Evolutionary conservation across 2,329 filamentous ascomycete genomes (phyloP), one percentile per base, ranked within the genome.

Genomic region (Colletotrichum tabaci): DNA sequence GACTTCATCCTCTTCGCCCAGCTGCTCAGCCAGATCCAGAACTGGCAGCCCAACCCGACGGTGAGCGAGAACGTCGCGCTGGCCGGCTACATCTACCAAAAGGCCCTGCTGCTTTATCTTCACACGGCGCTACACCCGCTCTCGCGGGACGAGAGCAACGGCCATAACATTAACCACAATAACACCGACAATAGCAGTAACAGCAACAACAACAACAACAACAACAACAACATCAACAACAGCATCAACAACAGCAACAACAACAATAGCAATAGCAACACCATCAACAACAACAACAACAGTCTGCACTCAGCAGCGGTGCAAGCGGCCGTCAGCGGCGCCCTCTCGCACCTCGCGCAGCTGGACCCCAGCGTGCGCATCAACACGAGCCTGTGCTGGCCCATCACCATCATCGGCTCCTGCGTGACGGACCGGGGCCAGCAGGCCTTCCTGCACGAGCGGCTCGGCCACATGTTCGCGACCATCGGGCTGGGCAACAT

Each of bases 401-500:
- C 82, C 0, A 73, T 84, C 35, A 77, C 80, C 2, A 78, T 84
- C 2, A 77, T 84, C 2, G 82, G 82, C 3, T 83, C 80, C 21
- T 82, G 82, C 40, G 78, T 81, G 0, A 74, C 75, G 0, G 77
- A 83, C 47, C 76, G 76, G 0, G 76, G 79, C 3, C 81, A 84
- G 4, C 81, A 82, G 1, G 77, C 80, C 8, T 75, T 82, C 0
- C 68, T 86, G 8, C 77, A 80, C 3, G 69, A 72, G 7, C 77
- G 84, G 2, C 66, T 84, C 2, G 76, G 79, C 40, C 75, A 74
- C 1, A 83, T 83, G 80, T 71, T 80, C 18, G 71, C 76, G 13
- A 77, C 77, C 0, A 84, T 86, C 53, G 84, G 84, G 0, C 74
- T 86, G 4, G 84, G 84, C 0, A 86, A 86, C 61, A 85, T 86